Evolutionary conservation across 352 stramenopile species (phyloP).

Genomic region (Globisporangium paddicum): DNA sequence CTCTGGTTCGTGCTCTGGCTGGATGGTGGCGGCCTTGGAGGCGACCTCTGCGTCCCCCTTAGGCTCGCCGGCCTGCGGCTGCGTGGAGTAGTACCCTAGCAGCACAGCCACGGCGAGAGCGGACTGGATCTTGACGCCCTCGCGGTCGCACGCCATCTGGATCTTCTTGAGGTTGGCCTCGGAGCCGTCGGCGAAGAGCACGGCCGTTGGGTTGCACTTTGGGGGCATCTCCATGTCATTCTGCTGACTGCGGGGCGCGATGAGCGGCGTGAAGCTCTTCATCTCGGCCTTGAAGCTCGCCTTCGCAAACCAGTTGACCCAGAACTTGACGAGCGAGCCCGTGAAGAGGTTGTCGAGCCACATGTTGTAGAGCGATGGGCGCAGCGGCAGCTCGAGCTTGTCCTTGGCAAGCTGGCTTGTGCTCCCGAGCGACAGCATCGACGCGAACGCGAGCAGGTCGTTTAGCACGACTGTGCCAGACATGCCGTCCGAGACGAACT

Average conservation of each 20-base stretch:
- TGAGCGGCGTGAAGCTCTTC: conserved; percentile 8
- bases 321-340: conserved; percentile 5
- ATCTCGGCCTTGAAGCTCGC: conserved; percentile 3
- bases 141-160: conserved; percentile 2
- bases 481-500: conserved; percentile 9
- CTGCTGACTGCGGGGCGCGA: conserved; percentile 6
- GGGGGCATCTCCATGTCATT: conserved; percentile 6
- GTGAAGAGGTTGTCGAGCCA: conserved; percentile 8
- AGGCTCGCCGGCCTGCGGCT: not conserved
- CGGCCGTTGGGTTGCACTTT: conserved; percentile 9
- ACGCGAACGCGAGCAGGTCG: conserved; percentile 9
- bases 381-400: conserved; percentile 4
- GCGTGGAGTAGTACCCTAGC: conserved; percentile 8
- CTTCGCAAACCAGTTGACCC: conserved; percentile 5
- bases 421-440: not conserved
- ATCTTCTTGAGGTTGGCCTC: conserved; percentile 11
- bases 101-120: conserved; percentile 2
- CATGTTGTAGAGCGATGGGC: conserved; percentile 1
- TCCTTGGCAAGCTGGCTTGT: not conserved
- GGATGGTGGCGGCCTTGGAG: not conserved
- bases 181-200: conserved; percentile 9
- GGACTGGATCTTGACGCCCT: conserved; percentile 10
- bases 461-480: conserved; percentile 9
- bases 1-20: conserved; percentile 5
- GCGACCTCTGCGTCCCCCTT: not conserved